A percentile compares a stretch with the other conserved stretches of the same genome.
Evolutionary conservation across 2,329 filamentous ascomycete genomes (phyloP).

Genomic region (Fusarium tuaranense): DNA sequence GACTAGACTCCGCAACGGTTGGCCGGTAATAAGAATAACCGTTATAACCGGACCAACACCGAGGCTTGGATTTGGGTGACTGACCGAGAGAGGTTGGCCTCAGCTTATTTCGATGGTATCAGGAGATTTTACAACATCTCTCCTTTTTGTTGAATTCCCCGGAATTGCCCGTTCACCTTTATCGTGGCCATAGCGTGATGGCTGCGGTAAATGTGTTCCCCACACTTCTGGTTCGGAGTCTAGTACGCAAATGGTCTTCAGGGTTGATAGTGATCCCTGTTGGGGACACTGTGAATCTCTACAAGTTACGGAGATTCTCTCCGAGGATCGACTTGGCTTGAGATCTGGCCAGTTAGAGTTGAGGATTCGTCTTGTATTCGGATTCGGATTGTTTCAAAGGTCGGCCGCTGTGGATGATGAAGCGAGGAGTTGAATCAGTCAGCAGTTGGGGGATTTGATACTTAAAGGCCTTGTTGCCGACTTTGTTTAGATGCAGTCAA

Average conservation of each 20-base stretch:
- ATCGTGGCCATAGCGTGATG: background rate
- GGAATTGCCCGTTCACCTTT: background rate
- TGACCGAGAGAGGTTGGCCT: background rate
- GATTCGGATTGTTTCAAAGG: background rate
- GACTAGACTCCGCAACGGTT: slow-evolving; percentile 36
- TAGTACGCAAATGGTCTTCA: slow-evolving; percentile 39
- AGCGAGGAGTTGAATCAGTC: background rate
- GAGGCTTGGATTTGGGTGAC: background rate
- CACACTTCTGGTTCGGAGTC: slow-evolving; percentile 35
- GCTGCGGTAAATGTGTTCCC: background rate
- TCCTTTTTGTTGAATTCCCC: background rate
- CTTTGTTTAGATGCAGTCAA: background rate
- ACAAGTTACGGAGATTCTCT: background rate
- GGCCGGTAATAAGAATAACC: slow-evolving; percentile 2
- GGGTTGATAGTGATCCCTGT: background rate
- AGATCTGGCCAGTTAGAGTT: background rate
- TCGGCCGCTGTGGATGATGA: background rate
- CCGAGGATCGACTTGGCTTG: background rate
- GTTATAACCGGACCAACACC: background rate
- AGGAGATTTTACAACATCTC: background rate
- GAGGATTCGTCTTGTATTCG: background rate
- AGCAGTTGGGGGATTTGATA: background rate
- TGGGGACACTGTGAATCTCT: background rate
- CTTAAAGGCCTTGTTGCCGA: background rate
- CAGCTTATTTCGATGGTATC: background rate